Percentiles rank a stretch among this genome's conserved stretches.
Conservation (phyloP, 2,329 filamentous ascomycete species). For the Alternaria sp. region DNA sequence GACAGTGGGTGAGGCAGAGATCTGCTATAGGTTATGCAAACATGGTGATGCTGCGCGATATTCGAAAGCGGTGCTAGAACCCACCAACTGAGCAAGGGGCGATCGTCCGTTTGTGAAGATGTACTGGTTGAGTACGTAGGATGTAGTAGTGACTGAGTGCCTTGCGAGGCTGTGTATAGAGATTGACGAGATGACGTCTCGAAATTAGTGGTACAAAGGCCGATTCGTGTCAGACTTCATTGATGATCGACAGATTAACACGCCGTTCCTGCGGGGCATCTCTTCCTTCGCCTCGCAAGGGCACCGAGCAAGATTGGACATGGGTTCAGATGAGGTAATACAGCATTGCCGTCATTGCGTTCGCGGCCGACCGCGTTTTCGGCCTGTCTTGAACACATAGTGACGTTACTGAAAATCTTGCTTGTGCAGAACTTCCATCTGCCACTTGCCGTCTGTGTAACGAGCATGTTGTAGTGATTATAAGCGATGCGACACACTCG, state of each 20-base stretch:
- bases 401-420: constrained; percentile 13
- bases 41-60: background rate
- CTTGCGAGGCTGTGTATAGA: background rate
- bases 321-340: constrained; percentile 5
- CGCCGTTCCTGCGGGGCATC: background rate
- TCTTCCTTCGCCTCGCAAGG: background rate
- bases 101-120: background rate
- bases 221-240: background rate
- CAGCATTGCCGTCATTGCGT: constrained; percentile 6
- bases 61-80: background rate
- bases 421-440: constrained; percentile 5
- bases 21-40: background rate
- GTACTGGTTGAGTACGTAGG: background rate
- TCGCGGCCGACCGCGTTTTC: constrained; percentile 4
- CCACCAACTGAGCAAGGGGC: background rate
- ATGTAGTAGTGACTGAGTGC: background rate
- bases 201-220: background rate
- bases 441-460: background rate
- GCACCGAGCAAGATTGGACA: background rate
- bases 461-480: background rate
- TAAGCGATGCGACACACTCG: background rate
- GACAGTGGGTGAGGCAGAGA: no score
- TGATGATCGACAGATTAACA: background rate
- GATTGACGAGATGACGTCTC: constrained; percentile 1
- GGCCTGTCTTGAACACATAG: constrained; percentile 7